phyloP scores from a whole-genome alignment of 345 rosid species.

The Moricandia moricandioides region DNA sequence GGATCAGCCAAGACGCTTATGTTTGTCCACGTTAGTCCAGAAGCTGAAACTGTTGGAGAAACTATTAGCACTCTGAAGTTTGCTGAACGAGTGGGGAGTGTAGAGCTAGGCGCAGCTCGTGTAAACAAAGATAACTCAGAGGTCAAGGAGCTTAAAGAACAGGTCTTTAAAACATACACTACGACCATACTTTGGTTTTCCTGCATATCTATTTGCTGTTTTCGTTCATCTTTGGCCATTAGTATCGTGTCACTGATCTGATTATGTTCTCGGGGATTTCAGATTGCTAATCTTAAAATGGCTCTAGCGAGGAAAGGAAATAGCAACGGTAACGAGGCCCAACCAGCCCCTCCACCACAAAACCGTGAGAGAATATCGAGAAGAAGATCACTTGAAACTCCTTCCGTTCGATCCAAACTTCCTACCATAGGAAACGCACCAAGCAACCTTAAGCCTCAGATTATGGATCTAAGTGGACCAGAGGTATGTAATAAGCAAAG shows the following conservation, averaged over 20 bases:
- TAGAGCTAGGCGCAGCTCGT: slow-evolving; percentile 95
- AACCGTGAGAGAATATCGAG: slow-evolving; percentile 49
- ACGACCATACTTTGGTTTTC: neutral
- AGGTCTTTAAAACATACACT: slow-evolving; percentile 41
- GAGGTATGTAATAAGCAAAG: slow-evolving; percentile 55
- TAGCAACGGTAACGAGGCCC: slow-evolving; percentile 46
- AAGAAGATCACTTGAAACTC: slow-evolving; percentile 49
- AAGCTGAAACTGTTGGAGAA: slow-evolving; percentile 77
- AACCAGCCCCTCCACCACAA: slow-evolving; percentile 33
- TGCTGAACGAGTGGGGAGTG: slow-evolving; percentile 90
- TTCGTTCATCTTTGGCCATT: neutral
- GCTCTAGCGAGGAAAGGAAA: slow-evolving; percentile 68
- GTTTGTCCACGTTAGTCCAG: slow-evolving; percentile 95
- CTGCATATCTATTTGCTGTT: neutral
- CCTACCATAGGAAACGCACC: slow-evolving; percentile 40
- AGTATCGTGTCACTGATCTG: neutral
- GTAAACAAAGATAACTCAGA: slow-evolving; percentile 77
- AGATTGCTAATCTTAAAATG: slow-evolving; percentile 74
- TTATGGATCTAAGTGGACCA: slow-evolving; percentile 53
- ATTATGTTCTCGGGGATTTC: slow-evolving; percentile 11
- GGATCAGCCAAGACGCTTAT: slow-evolving; percentile 97
- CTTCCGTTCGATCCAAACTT: slow-evolving; percentile 46
- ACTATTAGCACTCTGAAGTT: slow-evolving; percentile 90
- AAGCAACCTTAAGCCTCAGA: slow-evolving; percentile 43
- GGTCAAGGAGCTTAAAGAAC: slow-evolving; percentile 87